These are phyloP conservation scores for Escovopsis sp. DNA, from an alignment of 2,329 filamentous ascomycete species.

Conservation along the genomic window DNA sequence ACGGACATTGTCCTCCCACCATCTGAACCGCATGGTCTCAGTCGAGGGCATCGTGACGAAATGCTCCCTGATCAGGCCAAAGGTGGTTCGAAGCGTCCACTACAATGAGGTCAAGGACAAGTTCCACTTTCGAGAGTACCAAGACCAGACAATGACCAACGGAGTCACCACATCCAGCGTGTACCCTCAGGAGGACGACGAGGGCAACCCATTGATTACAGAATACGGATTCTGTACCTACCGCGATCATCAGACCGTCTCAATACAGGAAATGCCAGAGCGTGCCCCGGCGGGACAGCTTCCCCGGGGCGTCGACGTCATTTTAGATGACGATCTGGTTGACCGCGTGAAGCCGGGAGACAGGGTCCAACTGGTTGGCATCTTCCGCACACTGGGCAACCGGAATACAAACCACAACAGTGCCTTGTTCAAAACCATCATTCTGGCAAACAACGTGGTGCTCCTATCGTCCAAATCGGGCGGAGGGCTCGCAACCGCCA, in stretches of 20 bases:
- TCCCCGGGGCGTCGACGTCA: conserved; percentile 87
- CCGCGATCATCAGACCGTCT: conserved; percentile 92
- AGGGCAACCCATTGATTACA: conserved; percentile 81
- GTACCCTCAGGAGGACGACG: conserved; percentile 85
- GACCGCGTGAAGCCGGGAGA: conserved; percentile 92
- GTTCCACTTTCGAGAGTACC: conserved; percentile 82
- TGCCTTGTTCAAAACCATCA: conserved; percentile 84
- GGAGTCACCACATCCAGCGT: conserved; percentile 80
- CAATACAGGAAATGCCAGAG: conserved; percentile 98
- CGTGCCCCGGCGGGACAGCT: conserved; percentile 89
- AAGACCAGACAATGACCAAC: conserved; percentile 94
- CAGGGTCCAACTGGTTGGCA: conserved; percentile 90
- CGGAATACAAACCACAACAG: conserved; percentile 82
- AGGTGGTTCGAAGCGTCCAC: conserved; percentile 96
- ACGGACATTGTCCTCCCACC: conserved; percentile 72
- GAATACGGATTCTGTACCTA: conserved; percentile 96
- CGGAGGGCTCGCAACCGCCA: conserved; percentile 79
- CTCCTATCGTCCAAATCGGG: conserved; percentile 91
- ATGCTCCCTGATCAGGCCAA: conserved; percentile 87
- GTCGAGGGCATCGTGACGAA: conserved; percentile 95
- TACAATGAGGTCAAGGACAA: conserved; percentile 78
- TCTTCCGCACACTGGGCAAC: conserved; percentile 88
- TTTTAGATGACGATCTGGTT: conserved; percentile 91
- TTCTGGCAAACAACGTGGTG: conserved; percentile 90
- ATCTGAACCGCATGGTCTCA: conserved; percentile 93